A percentile compares a stretch with the other conserved stretches of the same genome.
phyloP scores from a whole-genome alignment of 2,329 filamentous ascomycete species.

The Cadophora sp. region DNA sequence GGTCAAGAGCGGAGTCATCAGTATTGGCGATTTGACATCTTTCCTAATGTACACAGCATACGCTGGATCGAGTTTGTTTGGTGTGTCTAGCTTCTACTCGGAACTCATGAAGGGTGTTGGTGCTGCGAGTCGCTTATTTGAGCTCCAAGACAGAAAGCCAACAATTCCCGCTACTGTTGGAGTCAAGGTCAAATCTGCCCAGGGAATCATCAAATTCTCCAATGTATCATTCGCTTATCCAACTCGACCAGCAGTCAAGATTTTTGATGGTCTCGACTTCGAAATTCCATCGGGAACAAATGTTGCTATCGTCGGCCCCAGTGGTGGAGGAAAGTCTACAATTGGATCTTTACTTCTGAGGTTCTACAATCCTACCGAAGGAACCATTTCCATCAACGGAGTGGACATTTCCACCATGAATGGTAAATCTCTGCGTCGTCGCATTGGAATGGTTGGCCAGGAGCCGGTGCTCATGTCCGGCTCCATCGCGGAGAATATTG shows the following conservation, averaged over 20 bases:
- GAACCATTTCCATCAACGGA: constrained; percentile 83
- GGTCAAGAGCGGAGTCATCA: constrained; percentile 85
- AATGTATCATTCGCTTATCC: constrained; percentile 91
- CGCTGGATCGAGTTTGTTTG: constrained; percentile 85
- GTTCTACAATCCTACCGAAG: constrained; percentile 85
- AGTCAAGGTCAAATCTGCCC: constrained; percentile 77
- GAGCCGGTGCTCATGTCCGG: constrained; percentile 93
- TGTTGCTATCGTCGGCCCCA: constrained; percentile 95
- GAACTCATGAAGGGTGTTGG: constrained; percentile 99
- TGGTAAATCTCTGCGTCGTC: constrained; percentile 87
- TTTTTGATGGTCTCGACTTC: constrained; percentile 89
- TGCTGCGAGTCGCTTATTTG: constrained; percentile 93
- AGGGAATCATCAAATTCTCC: constrained; percentile 87
- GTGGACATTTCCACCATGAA: constrained; percentile 87
- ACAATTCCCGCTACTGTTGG: constrained; percentile 89
- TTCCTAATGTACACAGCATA: constrained; percentile 99
- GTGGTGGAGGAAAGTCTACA: constrained; percentile 94
- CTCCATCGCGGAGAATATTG: constrained; percentile 86
- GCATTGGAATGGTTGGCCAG: constrained; percentile 94
- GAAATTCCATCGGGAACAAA: constrained; percentile 93
- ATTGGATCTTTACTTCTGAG: constrained; percentile 89
- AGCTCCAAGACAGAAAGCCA: constrained; percentile 88
- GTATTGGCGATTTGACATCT: constrained; percentile 89
- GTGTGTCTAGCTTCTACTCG: constrained; percentile 94
- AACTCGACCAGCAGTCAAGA: constrained; percentile 87